These are phyloP conservation scores for Puccinia horiana DNA, from an alignment of 1,284 basidiomycete species.

Conservation along the genomic window DNA sequence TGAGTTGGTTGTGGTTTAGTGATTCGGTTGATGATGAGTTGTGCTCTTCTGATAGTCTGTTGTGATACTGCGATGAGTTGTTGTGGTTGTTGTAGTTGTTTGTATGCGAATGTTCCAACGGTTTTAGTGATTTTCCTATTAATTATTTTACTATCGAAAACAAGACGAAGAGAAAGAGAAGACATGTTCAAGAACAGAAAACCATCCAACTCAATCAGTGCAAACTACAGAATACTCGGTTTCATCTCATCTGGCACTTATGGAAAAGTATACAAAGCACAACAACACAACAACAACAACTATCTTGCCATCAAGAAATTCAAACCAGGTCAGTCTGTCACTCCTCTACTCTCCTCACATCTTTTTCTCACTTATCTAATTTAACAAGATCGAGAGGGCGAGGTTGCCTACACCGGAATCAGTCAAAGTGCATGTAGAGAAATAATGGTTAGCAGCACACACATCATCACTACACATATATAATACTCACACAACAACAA, in stretches of 20 bases:
- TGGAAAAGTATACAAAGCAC: constrained; percentile 90
- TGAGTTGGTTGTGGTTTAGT: not conserved
- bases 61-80: not conserved
- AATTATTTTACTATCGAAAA: not conserved
- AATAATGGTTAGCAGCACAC: constrained; percentile 72
- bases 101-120: not conserved
- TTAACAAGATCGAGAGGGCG: constrained; percentile 54
- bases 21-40: constrained; percentile 18
- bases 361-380: not conserved
- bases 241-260: constrained; percentile 99
- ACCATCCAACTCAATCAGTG: constrained; percentile 50
- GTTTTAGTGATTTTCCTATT: too few species aligned
- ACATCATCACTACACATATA: not conserved
- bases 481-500: not conserved
- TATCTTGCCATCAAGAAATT: constrained; percentile 99
- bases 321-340: constrained; percentile 81
- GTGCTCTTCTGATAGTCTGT: not conserved
- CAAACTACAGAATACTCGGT: constrained; percentile 79
- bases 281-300: constrained; percentile 50
- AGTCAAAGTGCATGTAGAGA: constrained; percentile 95
- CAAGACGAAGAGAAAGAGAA: too few species aligned
- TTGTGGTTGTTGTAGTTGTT: not conserved
- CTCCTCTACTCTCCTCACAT: not conserved
- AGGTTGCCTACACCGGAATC: constrained; percentile 84
- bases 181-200: not conserved